phyloP scores from a whole-genome alignment of 139 green algal species.

The Chlamydomonas eustigma region DNA sequence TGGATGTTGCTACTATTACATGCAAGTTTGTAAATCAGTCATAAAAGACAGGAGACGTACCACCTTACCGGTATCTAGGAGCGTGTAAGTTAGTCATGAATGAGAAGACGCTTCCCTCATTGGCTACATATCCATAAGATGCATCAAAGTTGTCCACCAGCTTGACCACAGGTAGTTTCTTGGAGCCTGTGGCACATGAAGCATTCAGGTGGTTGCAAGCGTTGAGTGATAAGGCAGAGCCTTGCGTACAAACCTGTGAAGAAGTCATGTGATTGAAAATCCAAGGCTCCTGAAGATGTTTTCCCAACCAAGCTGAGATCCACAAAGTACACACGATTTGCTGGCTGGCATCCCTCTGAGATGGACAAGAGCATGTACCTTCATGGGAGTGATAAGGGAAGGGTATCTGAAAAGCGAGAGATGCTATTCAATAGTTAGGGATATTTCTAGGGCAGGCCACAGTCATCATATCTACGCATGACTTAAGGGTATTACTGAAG shows the following conservation, averaged over 20 bases:
- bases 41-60: too few relatives aligned
- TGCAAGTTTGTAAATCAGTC: slow-evolving; percentile 73
- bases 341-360: slow-evolving; percentile 70
- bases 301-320: slow-evolving; percentile 23
- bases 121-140: slow-evolving; percentile 70
- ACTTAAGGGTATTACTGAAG: too few relatives aligned
- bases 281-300: slow-evolving; percentile 27
- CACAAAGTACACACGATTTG: slow-evolving; percentile 67
- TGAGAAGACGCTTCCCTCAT: slow-evolving; percentile 70
- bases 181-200: slow-evolving; percentile 19
- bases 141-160: slow-evolving; percentile 85
- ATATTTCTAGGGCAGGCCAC: too few relatives aligned
- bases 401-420: neutral
- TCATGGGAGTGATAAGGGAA: neutral
- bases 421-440: too few relatives aligned
- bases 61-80: slow-evolving; percentile 69
- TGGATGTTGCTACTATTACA: slow-evolving; percentile 72
- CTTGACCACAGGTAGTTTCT: slow-evolving; percentile 51
- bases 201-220: neutral
- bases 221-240: too few relatives aligned
- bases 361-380: slow-evolving; percentile 71
- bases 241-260: too few relatives aligned
- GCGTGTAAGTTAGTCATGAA: slow-evolving; percentile 83
- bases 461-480: too few relatives aligned
- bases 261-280: slow-evolving; percentile 58